Evolutionary conservation across 371 early-diverging fungal species (phyloP).

Genomic region (Mortierella sp.): DNA sequence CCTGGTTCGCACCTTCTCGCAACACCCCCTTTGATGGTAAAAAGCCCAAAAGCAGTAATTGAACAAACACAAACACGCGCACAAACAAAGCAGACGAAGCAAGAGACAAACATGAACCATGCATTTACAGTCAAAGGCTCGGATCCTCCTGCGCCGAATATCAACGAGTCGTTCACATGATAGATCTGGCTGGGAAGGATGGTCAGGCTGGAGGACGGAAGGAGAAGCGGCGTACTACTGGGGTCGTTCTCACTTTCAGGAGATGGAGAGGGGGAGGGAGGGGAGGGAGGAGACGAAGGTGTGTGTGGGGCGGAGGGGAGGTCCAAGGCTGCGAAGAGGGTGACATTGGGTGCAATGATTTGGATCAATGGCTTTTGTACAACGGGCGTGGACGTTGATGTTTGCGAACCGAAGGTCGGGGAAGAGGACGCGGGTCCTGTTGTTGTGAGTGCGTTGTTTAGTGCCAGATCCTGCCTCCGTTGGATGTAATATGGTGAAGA

Average conservation of each 20-base stretch:
- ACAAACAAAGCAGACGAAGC: neutral
- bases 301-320: conserved; percentile 6
- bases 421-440: neutral
- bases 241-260: neutral
- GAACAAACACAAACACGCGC: neutral
- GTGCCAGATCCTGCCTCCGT: conserved; percentile 9
- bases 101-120: neutral
- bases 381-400: conserved; percentile 1
- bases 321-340: conserved; percentile 48
- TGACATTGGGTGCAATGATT: conserved; percentile 51
- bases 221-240: conserved; percentile 26
- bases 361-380: conserved; percentile 41
- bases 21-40: conserved; percentile 13
- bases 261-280: conserved; percentile 8
- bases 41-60: neutral
- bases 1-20: neutral
- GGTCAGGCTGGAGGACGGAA: conserved; percentile 36
- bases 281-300: neutral
- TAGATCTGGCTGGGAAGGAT: conserved; percentile 35
- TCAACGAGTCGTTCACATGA: conserved; percentile 42
- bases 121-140: conserved; percentile 32
- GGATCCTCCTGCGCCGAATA: conserved; percentile 47
- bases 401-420: neutral
- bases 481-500: neutral
- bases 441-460: neutral